These are phyloP conservation scores for Aspergillus baeticus DNA, from an alignment of 495 filamentous ascomycete genomes.

Conservation along the genomic window DNA sequence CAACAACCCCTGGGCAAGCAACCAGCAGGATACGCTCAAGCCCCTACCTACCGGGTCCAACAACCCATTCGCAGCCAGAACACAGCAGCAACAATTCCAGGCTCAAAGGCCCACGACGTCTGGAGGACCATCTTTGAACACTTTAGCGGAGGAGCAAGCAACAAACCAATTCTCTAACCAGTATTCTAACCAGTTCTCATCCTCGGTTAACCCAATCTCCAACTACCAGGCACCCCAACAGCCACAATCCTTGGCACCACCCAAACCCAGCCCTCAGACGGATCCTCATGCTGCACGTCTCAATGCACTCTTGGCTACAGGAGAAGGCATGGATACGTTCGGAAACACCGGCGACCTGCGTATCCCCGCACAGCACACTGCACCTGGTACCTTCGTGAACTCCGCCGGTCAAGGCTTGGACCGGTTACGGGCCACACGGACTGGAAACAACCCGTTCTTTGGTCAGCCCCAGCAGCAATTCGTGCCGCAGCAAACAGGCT, in stretches of 20 bases:
- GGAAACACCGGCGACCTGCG: slow-evolving; percentile 92
- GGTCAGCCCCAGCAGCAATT: slow-evolving; percentile 57
- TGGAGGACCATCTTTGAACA: slow-evolving; percentile 63
- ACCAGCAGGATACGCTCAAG: slow-evolving; percentile 43
- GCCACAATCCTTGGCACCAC: slow-evolving; percentile 24
- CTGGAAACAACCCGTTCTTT: slow-evolving; percentile 92
- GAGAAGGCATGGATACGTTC: slow-evolving; percentile 95
- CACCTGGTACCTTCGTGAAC: slow-evolving; percentile 96
- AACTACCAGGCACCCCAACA: slow-evolving; percentile 43
- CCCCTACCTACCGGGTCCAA: slow-evolving; percentile 82
- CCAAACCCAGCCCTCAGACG: slow-evolving; percentile 43
- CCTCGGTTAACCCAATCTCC: slow-evolving; percentile 45
- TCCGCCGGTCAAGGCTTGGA: slow-evolving; percentile 78
- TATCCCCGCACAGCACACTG: slow-evolving; percentile 95
- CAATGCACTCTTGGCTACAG: slow-evolving; percentile 81
- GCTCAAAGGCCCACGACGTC: slow-evolving; percentile 54
- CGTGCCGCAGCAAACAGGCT: slow-evolving; percentile 59
- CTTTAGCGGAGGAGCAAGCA: slow-evolving; percentile 68
- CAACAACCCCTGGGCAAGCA: slow-evolving; percentile 73
- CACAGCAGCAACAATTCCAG: slow-evolving; percentile 38
- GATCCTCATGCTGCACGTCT: slow-evolving; percentile 83
- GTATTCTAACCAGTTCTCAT: slow-evolving; percentile 45
- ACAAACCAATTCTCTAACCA: slow-evolving; percentile 54
- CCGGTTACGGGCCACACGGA: slow-evolving; percentile 66
- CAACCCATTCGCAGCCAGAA: slow-evolving; percentile 82